Conservation (phyloP, 208 protist genomes). For the Trypanosoma rangeli region DNA sequence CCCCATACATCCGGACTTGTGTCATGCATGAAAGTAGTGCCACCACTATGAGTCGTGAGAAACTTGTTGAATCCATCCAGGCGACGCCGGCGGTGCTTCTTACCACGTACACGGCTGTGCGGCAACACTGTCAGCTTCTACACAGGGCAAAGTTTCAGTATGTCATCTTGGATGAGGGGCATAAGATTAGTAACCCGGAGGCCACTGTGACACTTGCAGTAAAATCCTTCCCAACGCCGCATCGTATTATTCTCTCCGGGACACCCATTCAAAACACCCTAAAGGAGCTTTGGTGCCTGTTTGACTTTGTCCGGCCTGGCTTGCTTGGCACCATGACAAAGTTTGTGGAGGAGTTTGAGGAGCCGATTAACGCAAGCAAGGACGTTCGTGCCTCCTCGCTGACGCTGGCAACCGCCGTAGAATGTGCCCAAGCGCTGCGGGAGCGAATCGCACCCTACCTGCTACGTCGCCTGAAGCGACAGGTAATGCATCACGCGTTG, state of each 20-base stretch:
- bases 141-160: conserved; percentile 89
- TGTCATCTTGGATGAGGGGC: conserved; percentile 97
- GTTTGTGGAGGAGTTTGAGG: conserved; percentile 84
- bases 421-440: conserved; percentile 92
- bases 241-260: conserved; percentile 96
- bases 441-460: conserved; percentile 95
- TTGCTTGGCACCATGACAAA: conserved; percentile 88
- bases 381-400: conserved; percentile 90
- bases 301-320: conserved; percentile 98
- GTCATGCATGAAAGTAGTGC: conserved; percentile 85
- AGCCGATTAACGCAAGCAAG: conserved; percentile 84
- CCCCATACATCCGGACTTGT: conserved; percentile 74
- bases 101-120: conserved; percentile 93
- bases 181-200: conserved; percentile 97
- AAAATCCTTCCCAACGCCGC: conserved; percentile 94
- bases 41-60: conserved; percentile 31
- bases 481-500: conserved; percentile 87
- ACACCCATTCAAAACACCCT: conserved; percentile 99
- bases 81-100: conserved; percentile 85
- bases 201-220: conserved; percentile 93
- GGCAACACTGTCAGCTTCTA: conserved; percentile 57
- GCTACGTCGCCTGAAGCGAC: conserved; percentile 94
- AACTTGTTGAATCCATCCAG: conserved; percentile 51
- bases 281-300: conserved; percentile 98
- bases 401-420: conserved; percentile 93